Percentiles rank a stretch among this genome's conserved stretches.
phyloP scores from a whole-genome alignment of 495 filamentous ascomycete genomes.

The Polyplosphaeria fusca region DNA sequence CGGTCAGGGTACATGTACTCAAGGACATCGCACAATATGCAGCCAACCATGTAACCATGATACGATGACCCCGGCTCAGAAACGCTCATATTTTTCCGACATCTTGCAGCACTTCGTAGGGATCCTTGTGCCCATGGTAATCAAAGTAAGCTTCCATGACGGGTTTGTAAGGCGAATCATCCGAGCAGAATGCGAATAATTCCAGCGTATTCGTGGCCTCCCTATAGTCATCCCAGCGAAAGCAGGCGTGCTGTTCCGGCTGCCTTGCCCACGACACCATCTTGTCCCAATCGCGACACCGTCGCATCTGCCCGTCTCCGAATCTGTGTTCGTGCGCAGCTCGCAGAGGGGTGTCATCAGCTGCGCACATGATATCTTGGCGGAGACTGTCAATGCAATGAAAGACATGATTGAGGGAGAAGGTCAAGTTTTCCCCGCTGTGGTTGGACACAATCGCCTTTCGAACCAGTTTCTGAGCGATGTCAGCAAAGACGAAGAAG shows the following conservation, averaged over 20 bases:
- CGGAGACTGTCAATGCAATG: slow-evolving; percentile 28
- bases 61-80: too few species aligned
- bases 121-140: slow-evolving; percentile 23
- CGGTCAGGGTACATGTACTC: too few species aligned
- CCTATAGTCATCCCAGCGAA: slow-evolving; percentile 23
- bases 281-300: slow-evolving; percentile 24
- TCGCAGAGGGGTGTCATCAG: slow-evolving; percentile 31
- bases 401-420: slow-evolving; percentile 11
- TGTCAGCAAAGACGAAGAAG: too few species aligned
- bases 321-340: neutral
- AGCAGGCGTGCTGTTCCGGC: slow-evolving; percentile 22
- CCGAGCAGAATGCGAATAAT: slow-evolving; percentile 20
- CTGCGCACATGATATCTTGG: slow-evolving; percentile 26
- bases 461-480: slow-evolving; percentile 23
- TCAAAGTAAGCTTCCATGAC: slow-evolving; percentile 25
- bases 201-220: slow-evolving; percentile 20
- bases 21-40: too few species aligned
- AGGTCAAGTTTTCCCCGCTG: neutral
- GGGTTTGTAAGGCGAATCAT: slow-evolving; percentile 6
- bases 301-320: slow-evolving; percentile 17
- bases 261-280: slow-evolving; percentile 13
- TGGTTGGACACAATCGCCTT: slow-evolving; percentile 8
- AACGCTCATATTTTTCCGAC: neutral
- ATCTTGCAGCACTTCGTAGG: slow-evolving; percentile 11
- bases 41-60: too few species aligned